Conservation (phyloP, 805 yeast species). For the Nematodospora valgi region DNA sequence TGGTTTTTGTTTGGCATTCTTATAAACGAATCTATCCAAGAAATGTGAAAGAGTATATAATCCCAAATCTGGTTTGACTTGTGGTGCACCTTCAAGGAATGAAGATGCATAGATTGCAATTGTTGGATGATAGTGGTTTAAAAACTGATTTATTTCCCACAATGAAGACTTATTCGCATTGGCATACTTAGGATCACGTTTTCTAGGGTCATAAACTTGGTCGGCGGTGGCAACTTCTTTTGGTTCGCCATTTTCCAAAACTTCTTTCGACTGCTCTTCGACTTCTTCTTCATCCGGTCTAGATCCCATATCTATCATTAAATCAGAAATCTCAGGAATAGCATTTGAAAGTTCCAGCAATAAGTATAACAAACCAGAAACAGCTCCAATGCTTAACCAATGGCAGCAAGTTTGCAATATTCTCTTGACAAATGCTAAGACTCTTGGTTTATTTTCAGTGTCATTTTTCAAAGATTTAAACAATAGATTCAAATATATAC, state of each 20-base stretch:
- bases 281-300: constrained; percentile 38
- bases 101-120: constrained; percentile 75
- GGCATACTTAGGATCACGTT: constrained; percentile 92
- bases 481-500: constrained; percentile 81
- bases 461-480: constrained; percentile 82
- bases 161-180: constrained; percentile 76
- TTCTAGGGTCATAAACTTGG: constrained; percentile 68
- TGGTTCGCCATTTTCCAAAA: constrained; percentile 8
- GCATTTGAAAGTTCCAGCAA: constrained; percentile 64
- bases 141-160: constrained; percentile 81
- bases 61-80: constrained; percentile 83
- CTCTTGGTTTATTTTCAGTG: constrained; percentile 50
- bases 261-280: constrained; percentile 17
- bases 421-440: constrained; percentile 87
- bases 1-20: constrained; percentile 79
- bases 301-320: constrained; percentile 50
- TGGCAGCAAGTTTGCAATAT: constrained; percentile 78
- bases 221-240: constrained; percentile 7
- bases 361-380: constrained; percentile 77
- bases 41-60: constrained; percentile 84
- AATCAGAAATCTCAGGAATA: constrained; percentile 63
- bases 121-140: constrained; percentile 89
- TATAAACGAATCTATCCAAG: constrained; percentile 92
- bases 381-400: constrained; percentile 87
- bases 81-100: constrained; percentile 47